Evolutionary conservation across 1,139 yeast species (phyloP).

Genomic region (Geotrichum siamense): DNA sequence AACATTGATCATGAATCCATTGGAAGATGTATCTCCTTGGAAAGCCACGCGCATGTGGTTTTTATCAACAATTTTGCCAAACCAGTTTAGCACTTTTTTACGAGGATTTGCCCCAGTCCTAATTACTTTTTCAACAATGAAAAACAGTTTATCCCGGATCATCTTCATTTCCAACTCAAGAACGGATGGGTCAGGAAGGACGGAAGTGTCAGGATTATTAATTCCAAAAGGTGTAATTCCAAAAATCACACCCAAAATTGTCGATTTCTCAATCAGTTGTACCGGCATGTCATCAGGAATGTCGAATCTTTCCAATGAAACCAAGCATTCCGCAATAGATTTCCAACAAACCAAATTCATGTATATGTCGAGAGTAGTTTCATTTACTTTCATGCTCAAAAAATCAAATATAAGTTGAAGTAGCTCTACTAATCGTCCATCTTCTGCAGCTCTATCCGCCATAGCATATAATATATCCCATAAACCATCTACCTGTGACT

Average conservation of each 20-base stretch:
- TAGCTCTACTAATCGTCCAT: slow-evolving; percentile 56
- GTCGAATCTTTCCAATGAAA: slow-evolving; percentile 48
- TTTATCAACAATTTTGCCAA: slow-evolving; percentile 63
- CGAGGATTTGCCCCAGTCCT: slow-evolving; percentile 67
- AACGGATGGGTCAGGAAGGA: slow-evolving; percentile 6
- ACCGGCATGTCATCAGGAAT: slow-evolving; percentile 39
- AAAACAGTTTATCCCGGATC: slow-evolving; percentile 42
- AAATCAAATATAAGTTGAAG: slow-evolving; percentile 36
- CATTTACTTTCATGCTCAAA: neutral
- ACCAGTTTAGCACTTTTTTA: slow-evolving; percentile 53
- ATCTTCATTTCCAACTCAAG: slow-evolving; percentile 9
- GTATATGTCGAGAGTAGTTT: neutral
- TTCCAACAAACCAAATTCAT: slow-evolving; percentile 50
- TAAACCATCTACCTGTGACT: neutral
- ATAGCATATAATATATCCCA: slow-evolving; percentile 12
- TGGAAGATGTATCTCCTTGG: slow-evolving; percentile 59
- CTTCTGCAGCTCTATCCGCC: slow-evolving; percentile 53
- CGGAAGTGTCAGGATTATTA: slow-evolving; percentile 18
- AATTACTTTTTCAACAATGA: slow-evolving; percentile 64
- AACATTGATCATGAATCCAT: slow-evolving; percentile 77
- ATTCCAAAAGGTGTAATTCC: slow-evolving; percentile 43
- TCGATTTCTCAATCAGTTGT: slow-evolving; percentile 46
- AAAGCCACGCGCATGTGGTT: slow-evolving; percentile 86
- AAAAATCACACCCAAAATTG: slow-evolving; percentile 72
- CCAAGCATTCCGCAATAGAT: slow-evolving; percentile 53